Percentiles rank a stretch among this genome's conserved stretches.
These are phyloP conservation scores for Candida montana DNA, from an alignment of 805 yeast genomes.

Conservation along the genomic window DNA sequence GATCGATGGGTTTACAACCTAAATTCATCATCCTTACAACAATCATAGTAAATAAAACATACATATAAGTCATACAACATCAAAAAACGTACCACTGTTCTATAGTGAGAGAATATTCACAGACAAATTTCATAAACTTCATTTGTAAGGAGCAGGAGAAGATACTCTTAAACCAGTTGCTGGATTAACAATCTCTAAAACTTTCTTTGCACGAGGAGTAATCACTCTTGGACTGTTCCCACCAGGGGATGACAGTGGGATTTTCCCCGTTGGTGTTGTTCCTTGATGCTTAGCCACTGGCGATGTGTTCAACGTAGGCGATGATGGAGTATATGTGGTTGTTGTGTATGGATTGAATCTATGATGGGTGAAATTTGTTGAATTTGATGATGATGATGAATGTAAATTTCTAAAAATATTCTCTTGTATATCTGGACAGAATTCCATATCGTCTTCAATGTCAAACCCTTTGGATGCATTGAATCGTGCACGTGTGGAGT, in stretches of 20 bases:
- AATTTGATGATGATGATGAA: slow-evolving; percentile 11
- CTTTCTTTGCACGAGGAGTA: slow-evolving; percentile 56
- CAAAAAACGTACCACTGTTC: no score
- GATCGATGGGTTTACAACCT: no score
- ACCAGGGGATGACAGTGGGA: background rate
- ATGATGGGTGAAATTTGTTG: slow-evolving; percentile 27
- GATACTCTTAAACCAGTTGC: slow-evolving; percentile 51
- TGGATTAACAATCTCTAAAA: slow-evolving; percentile 59
- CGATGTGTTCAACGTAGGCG: slow-evolving; percentile 30
- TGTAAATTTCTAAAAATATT: background rate
- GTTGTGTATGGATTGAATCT: slow-evolving; percentile 69
- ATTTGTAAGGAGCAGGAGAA: slow-evolving; percentile 39
- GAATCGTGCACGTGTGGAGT: slow-evolving; percentile 48
- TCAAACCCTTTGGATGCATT: slow-evolving; percentile 58
- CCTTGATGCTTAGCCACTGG: slow-evolving; percentile 15
- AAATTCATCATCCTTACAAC: no score
- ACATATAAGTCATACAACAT: no score
- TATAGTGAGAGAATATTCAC: no score
- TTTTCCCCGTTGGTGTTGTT: slow-evolving; percentile 11
- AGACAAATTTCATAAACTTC: no score
- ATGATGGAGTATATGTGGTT: slow-evolving; percentile 51
- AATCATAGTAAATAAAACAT: no score
- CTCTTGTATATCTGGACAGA: slow-evolving; percentile 52
- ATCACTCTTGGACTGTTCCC: slow-evolving; percentile 37
- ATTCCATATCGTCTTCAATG: slow-evolving; percentile 57